Conservation (phyloP, 2,329 filamentous ascomycete genomes). For the Scedosporium minutisporum region DNA sequence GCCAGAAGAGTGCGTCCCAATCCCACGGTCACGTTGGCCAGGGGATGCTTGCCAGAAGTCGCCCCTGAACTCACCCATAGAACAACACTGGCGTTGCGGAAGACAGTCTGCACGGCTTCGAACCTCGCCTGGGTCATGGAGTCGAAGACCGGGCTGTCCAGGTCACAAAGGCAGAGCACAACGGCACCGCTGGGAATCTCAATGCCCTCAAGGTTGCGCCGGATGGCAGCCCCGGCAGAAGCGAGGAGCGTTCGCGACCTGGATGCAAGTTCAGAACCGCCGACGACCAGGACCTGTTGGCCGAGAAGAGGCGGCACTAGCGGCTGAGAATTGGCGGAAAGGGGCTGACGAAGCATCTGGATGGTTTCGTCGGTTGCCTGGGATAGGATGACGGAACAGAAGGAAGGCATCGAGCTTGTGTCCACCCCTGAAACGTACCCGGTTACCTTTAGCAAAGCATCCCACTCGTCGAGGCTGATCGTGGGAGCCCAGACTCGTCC, state of each 20-base stretch:
- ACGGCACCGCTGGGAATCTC: slow-evolving; percentile 11
- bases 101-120: too few relatives aligned
- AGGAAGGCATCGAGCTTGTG: background rate
- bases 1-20: background rate
- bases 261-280: too few relatives aligned
- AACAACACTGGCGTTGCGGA: background rate
- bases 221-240: background rate
- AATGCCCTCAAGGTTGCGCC: background rate
- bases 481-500: slow-evolving; percentile 9
- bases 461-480: background rate
- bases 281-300: too few relatives aligned
- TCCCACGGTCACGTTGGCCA: background rate
- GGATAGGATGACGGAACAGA: slow-evolving; percentile 7
- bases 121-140: background rate
- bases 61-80: background rate
- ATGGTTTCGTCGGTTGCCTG: background rate
- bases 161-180: slow-evolving; percentile 9
- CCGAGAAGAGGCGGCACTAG: too few relatives aligned
- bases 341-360: background rate
- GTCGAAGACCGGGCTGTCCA: background rate
- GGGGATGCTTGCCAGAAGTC: background rate
- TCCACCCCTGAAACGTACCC: slow-evolving; percentile 10
- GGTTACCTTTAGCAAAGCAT: background rate
- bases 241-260: too few relatives aligned
- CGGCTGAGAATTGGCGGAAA: too few relatives aligned